Conservation (phyloP, 108 stramenopile genomes). For the Cyclotella baltica region DNA sequence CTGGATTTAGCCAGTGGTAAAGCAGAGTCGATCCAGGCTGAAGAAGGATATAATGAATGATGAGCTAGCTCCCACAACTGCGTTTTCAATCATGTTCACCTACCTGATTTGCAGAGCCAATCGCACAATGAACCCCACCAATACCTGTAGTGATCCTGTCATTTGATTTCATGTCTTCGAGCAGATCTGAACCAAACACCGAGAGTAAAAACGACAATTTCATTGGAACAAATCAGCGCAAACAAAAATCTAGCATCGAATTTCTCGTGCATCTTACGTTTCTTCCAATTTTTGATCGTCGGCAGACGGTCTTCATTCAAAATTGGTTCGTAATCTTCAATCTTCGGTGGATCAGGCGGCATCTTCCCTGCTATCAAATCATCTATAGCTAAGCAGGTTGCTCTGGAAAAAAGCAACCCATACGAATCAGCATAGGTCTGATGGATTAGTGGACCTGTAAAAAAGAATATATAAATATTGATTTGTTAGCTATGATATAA, state of each 20-base stretch:
- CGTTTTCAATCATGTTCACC: neutral
- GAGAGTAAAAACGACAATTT: too few species aligned
- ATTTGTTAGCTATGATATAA: too few species aligned
- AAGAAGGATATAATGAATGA: too few species aligned
- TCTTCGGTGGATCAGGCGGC: slow-evolving; percentile 7
- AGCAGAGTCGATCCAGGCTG: slow-evolving; percentile 26
- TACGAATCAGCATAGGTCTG: slow-evolving; percentile 13
- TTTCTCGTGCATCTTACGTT: neutral
- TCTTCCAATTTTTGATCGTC: neutral
- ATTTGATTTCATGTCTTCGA: slow-evolving; percentile 10
- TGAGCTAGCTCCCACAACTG: too few species aligned
- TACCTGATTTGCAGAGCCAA: slow-evolving; percentile 21
- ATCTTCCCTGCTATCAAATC: slow-evolving; percentile 1
- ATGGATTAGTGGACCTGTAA: slow-evolving; percentile 9
- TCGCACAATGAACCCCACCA: slow-evolving; percentile 12
- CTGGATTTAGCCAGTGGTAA: slow-evolving; percentile 1
- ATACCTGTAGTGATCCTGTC: neutral
- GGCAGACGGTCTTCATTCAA: too few species aligned
- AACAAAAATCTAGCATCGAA: neutral
- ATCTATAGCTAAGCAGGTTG: slow-evolving; percentile 10
- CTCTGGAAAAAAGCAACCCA: slow-evolving; percentile 12
- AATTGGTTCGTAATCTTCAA: slow-evolving; percentile 1
- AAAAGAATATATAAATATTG: too few species aligned
- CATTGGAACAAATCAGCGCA: too few species aligned
- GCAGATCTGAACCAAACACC: neutral